phyloP scores from a whole-genome alignment of 768 basidiomycete species.

The Macrolepiota fuliginosa region DNA sequence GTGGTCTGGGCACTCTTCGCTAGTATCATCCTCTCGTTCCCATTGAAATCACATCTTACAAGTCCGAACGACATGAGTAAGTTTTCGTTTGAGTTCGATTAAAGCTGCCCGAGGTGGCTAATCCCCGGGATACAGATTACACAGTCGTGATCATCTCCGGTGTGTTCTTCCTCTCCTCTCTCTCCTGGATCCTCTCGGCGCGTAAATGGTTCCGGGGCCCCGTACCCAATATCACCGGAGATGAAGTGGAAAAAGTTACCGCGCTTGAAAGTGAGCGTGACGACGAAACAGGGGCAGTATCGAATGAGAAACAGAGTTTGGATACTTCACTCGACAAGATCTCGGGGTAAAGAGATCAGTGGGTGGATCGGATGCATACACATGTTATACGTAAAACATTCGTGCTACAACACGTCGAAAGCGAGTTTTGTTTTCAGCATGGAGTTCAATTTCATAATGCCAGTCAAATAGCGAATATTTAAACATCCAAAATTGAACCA shows the following conservation, averaged over 20 bases:
- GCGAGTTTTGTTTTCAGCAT: not conserved
- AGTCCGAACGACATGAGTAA: constrained; percentile 30
- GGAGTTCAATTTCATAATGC: not conserved
- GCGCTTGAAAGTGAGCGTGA: not conserved
- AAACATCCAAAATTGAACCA: not conserved
- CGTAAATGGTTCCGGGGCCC: constrained; percentile 73
- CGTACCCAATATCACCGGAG: constrained; percentile 44
- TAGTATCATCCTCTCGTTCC: constrained; percentile 31
- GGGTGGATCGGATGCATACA: not conserved
- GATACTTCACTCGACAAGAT: not conserved
- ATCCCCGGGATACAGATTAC: constrained; percentile 46
- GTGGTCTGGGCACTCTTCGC: constrained; percentile 32
- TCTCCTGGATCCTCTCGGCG: constrained; percentile 67
- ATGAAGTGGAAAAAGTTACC: constrained; percentile 7
- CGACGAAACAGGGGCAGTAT: not conserved
- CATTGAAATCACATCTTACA: constrained; percentile 19
- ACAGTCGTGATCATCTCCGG: constrained; percentile 62
- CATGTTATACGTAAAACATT: not conserved
- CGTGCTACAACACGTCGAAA: not conserved
- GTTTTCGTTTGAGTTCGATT: constrained; percentile 9
- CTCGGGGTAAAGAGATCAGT: not conserved
- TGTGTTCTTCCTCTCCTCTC: constrained; percentile 62
- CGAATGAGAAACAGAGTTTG: not conserved
- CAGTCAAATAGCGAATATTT: not conserved
- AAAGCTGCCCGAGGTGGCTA: not conserved